Percentiles rank a stretch among this genome's conserved stretches.
Conservation (phyloP, 1,284 basidiomycete species). For the Pyrrhoderma noxium region DNA sequence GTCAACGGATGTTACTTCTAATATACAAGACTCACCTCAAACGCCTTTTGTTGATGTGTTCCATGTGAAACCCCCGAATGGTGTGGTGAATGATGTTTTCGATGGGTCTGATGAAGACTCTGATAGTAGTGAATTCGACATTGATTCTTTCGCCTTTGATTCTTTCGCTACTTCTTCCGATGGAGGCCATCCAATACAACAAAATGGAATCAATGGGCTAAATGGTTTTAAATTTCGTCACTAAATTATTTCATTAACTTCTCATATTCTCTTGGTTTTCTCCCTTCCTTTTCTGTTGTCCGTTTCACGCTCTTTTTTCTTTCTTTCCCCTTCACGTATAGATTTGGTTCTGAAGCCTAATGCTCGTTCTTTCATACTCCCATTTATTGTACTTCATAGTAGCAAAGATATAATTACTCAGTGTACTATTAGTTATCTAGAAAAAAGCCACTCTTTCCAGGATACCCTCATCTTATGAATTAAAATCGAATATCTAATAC, state of each 20-base stretch:
- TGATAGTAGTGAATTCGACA: conserved; percentile 49
- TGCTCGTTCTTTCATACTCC: too few relatives aligned
- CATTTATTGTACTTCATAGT: too few relatives aligned
- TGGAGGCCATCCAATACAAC: conserved; percentile 18
- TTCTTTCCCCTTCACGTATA: too few relatives aligned
- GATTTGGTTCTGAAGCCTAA: too few relatives aligned
- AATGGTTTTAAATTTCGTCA: conserved; percentile 1
- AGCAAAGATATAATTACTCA: too few relatives aligned
- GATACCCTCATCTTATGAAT: neutral
- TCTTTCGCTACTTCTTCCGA: conserved; percentile 39
- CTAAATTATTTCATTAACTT: conserved; percentile 4
- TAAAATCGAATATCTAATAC: too few relatives aligned
- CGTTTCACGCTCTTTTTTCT: too few relatives aligned
- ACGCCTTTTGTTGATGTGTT: conserved; percentile 77
- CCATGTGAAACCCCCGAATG: conserved; percentile 35
- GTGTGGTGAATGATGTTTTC: conserved; percentile 20
- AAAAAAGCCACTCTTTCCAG: neutral
- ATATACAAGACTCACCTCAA: conserved; percentile 43
- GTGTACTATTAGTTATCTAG: conserved; percentile 1
- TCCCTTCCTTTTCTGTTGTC: neutral
- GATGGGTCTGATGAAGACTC: conserved; percentile 36
- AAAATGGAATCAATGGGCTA: conserved; percentile 8
- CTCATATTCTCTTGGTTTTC: conserved; percentile 4
- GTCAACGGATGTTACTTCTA: conserved; percentile 48
- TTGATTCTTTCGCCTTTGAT: conserved; percentile 66